Base-by-base conservation (phyloP, 1,284 basidiomycete species). In the Moniliophthora roreri region DNA sequence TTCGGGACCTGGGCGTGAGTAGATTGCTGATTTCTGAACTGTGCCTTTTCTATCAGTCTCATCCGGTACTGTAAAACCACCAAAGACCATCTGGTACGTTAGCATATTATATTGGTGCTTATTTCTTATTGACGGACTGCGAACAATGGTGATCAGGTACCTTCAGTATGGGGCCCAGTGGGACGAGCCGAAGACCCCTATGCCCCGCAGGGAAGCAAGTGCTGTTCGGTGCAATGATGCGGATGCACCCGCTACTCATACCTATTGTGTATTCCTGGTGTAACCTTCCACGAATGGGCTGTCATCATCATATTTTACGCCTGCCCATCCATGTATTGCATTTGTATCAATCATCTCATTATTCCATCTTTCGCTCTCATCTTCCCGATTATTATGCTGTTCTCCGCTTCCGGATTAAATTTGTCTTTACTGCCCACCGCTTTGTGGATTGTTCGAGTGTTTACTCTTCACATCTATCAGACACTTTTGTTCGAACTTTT, bases 151-250 rank as follows among this genome's bases (percentile, higher is more conserved):
- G 60, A 60, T 18, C 66, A 91, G 89, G 83, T 93, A 40, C 92
- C 93, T 6, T 91, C 88, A 32, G 87, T 96, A 37, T 97, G 95
- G 95, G 95, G 95, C n/a, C 87, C 90, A 18, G 83, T 94, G 28
- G 83, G 81, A 66, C 94, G 92, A 72, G 81, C 82, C 58, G 91
- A 95, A 67, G 93, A 95, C 67, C 93, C 93, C 46, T 95, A 93
- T 68, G 90, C 89, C 53, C 87, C 89, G 55, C 85, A 80, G 59
- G 76, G 51, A 15, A 45, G 45, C 20, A 32, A 52, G 36, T 51
- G 50, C 20, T 52, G 50, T 24, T 46, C 42, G 11, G 21, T 52
- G 18, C 41, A 46, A 41, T 52, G 42, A 52, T 46, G 8, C 15
- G n/a, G 9, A 2, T 4, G 4, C 15, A 32, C 44, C 18, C 41